Evolutionary conservation across 495 filamentous ascomycete genomes (phyloP).

Genomic region (Lophiotrema nucula): DNA sequence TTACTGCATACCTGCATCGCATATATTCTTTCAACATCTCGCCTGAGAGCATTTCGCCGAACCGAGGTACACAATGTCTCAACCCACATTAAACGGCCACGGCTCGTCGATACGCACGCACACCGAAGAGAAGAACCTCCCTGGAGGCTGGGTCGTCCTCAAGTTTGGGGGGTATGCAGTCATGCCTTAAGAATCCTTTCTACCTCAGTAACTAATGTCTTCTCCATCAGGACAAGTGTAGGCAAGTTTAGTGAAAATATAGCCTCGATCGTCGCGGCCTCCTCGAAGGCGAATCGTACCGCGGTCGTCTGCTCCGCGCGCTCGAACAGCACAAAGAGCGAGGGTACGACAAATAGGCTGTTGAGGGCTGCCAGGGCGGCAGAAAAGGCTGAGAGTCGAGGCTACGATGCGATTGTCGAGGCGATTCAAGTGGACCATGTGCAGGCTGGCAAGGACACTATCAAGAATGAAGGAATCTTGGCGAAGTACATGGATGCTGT

Average conservation of each 20-base stretch:
- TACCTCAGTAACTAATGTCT: too few relatives aligned
- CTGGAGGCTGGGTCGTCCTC: conserved; percentile 46
- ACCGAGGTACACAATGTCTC: too few relatives aligned
- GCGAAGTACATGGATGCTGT: conserved; percentile 59
- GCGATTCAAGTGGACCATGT: conserved; percentile 75
- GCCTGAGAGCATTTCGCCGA: too few relatives aligned
- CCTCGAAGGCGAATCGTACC: conserved; percentile 65
- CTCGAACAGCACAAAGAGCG: conserved; percentile 83
- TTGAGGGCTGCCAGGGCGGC: conserved; percentile 67
- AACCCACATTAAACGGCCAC: conserved; percentile 16
- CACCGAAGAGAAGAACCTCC: conserved; percentile 41
- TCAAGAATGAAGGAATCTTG: conserved; percentile 61
- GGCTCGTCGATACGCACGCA: conserved; percentile 37
- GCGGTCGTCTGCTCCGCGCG: conserved; percentile 91
- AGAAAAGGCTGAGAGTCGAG: conserved; percentile 57
- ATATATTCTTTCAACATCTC: too few relatives aligned
- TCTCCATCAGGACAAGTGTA: conserved; percentile 45
- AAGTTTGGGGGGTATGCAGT: conserved; percentile 50
- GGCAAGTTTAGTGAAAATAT: conserved; percentile 68
- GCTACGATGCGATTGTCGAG: conserved; percentile 68
- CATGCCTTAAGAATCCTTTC: too few relatives aligned
- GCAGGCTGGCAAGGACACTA: conserved; percentile 60
- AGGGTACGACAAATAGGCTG: conserved; percentile 88
- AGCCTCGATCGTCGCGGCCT: conserved; percentile 72
- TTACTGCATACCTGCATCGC: too few relatives aligned